Conservation (phyloP, 139 green algal genomes). For the Desmodesmus armatus region DNA sequence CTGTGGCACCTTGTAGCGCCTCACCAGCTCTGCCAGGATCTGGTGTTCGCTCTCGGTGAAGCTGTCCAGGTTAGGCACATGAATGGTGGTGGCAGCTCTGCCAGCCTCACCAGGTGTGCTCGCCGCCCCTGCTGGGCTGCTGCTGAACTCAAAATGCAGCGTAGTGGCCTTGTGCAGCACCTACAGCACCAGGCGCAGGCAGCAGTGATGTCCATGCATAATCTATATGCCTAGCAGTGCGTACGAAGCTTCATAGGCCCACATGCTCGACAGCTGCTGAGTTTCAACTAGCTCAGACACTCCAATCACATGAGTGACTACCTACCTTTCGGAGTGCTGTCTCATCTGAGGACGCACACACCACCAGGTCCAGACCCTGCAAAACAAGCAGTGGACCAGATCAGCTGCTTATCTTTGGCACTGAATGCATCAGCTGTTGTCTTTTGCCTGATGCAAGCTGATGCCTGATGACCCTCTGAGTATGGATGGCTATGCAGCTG, state of each 20-base stretch:
- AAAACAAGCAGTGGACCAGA: too few species aligned
- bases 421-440: too few species aligned
- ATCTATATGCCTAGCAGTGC: neutral
- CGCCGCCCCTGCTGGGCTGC: neutral
- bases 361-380: conserved; percentile 78
- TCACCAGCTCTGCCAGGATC: conserved; percentile 75
- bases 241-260: neutral
- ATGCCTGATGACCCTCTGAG: too few species aligned
- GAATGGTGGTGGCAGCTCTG: conserved; percentile 38
- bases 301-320: neutral
- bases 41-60: conserved; percentile 63
- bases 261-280: neutral
- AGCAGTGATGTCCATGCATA: neutral
- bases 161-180: conserved; percentile 55
- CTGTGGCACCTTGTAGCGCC: conserved; percentile 70
- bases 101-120: conserved; percentile 20
- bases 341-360: conserved; percentile 40
- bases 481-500: too few species aligned
- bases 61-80: conserved; percentile 63
- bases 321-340: neutral
- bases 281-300: neutral
- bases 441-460: too few species aligned
- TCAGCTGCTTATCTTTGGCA: neutral
- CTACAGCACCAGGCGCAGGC: neutral
- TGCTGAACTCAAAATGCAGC: conserved; percentile 85